These are phyloP conservation scores for Arthrinium phaeospermum DNA, from an alignment of 2,329 filamentous ascomycete genomes.

Conservation along the genomic window DNA sequence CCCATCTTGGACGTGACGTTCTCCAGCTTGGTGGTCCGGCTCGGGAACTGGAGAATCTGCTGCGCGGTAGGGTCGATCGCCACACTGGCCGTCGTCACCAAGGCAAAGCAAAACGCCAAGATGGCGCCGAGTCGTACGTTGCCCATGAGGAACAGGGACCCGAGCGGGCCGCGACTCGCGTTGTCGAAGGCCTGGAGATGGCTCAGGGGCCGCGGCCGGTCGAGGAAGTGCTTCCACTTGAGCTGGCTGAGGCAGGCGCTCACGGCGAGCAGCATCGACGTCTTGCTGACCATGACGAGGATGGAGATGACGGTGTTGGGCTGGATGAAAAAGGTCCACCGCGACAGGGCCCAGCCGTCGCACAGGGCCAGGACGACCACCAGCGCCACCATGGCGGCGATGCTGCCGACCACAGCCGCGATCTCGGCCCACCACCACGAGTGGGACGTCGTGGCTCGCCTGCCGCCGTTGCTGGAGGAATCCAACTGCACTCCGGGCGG, in stretches of 20 bases:
- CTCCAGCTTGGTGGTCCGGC: constrained; percentile 20
- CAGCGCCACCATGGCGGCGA: constrained; percentile 26
- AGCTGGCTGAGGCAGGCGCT: constrained; percentile 32
- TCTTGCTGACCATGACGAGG: constrained; percentile 29
- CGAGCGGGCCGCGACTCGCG: constrained; percentile 33
- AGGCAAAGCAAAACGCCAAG: constrained; percentile 23
- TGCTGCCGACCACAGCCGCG: constrained; percentile 25
- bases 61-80: constrained; percentile 31
- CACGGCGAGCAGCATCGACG: constrained; percentile 29
- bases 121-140: constrained; percentile 20
- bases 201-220: constrained; percentile 12
- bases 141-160: constrained; percentile 26
- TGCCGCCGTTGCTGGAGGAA: background rate
- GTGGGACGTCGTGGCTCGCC: background rate
- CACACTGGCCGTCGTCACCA: constrained; percentile 29
- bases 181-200: constrained; percentile 32
- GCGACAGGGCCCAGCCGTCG: constrained; percentile 23
- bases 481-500: background rate
- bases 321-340: constrained; percentile 29
- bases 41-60: constrained; percentile 28
- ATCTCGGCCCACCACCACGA: constrained; percentile 38
- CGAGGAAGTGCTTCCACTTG: constrained; percentile 31
- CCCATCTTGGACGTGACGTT: constrained; percentile 25
- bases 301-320: constrained; percentile 38
- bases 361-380: constrained; percentile 24